A percentile compares a stretch with the other conserved stretches of the same genome.
Conservation (phyloP, 1,284 basidiomycete species). For the Irpex sp. region DNA sequence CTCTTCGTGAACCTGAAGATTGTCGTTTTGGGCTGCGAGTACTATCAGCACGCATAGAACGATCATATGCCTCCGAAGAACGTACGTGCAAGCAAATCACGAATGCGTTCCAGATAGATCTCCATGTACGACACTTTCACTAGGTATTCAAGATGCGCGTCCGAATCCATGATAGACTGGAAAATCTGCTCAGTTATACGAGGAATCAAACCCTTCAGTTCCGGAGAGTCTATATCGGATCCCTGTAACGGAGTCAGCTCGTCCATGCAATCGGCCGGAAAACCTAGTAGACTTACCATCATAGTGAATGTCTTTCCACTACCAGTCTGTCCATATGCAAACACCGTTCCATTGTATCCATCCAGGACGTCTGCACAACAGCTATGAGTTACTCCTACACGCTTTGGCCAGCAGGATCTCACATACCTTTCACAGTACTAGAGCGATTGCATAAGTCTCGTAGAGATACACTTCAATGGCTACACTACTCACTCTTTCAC, state of each 20-base stretch:
- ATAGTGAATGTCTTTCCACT: constrained; percentile 97
- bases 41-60: neutral
- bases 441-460: constrained; percentile 9
- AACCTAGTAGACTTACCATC: constrained; percentile 63
- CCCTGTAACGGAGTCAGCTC: constrained; percentile 53
- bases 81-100: constrained; percentile 94
- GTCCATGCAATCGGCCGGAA: constrained; percentile 1
- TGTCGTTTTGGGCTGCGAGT: constrained; percentile 90
- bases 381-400: neutral
- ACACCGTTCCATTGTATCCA: constrained; percentile 98
- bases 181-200: constrained; percentile 99
- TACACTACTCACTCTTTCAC: constrained; percentile 83
- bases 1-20: constrained; percentile 98
- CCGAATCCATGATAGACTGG: constrained; percentile 93
- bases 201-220: constrained; percentile 95
- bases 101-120: constrained; percentile 96
- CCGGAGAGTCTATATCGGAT: constrained; percentile 91
- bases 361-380: constrained; percentile 84
- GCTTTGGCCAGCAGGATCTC: neutral
- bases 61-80: constrained; percentile 15
- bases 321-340: constrained; percentile 99
- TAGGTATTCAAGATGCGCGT: constrained; percentile 94
- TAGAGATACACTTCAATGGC: neutral
- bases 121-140: constrained; percentile 99
- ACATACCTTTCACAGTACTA: constrained; percentile 77